phyloP scores from a whole-genome alignment of 228 moss, liverwort and hornwort genomes.

The Sphagnum fallax region DNA sequence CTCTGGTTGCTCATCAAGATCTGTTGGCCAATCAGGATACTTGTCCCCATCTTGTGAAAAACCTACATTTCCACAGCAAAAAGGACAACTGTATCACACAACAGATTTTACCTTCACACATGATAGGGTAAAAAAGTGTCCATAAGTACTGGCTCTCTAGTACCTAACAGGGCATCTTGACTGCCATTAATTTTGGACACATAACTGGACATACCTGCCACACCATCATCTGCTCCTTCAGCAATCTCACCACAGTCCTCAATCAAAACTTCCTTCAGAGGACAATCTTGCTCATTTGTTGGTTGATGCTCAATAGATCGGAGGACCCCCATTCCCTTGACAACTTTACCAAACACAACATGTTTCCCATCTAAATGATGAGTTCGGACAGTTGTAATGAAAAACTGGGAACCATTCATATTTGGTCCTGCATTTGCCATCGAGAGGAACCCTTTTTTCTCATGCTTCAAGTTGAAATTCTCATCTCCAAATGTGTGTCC shows the following conservation, averaged over 20 bases:
- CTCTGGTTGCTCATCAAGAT: slow-evolving; percentile 48
- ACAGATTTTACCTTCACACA: too few relatives aligned
- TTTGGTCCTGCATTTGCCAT: slow-evolving; percentile 62
- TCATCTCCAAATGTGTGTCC: slow-evolving; percentile 58
- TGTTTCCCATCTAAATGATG: slow-evolving; percentile 60
- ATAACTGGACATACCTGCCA: slow-evolving; percentile 24
- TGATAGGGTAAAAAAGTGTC: too few relatives aligned
- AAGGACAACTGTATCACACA: too few relatives aligned
- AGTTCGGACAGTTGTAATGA: slow-evolving; percentile 55
- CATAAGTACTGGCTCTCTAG: too few relatives aligned
- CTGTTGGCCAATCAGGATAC: slow-evolving; percentile 65
- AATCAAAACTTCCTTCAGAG: slow-evolving; percentile 41
- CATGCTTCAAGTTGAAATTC: slow-evolving; percentile 49
- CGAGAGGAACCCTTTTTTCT: slow-evolving; percentile 52
- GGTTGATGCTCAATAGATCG: slow-evolving; percentile 57
- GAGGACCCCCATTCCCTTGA: slow-evolving; percentile 68
- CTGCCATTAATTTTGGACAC: too few relatives aligned
- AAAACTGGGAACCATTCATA: slow-evolving; percentile 62
- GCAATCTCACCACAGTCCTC: slow-evolving; percentile 53
- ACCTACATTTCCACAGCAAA: slow-evolving; percentile 13
- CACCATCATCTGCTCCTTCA: slow-evolving; percentile 57
- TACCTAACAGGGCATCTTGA: too few relatives aligned
- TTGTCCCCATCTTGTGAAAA: slow-evolving; percentile 62
- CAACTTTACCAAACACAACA: slow-evolving; percentile 51
- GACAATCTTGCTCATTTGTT: slow-evolving; percentile 29